Percentiles rank a stretch among this genome's conserved stretches.
Evolutionary conservation across 129 eudicot genomes (phyloP).

Genomic region (Chrysanthemum seticuspe): DNA sequence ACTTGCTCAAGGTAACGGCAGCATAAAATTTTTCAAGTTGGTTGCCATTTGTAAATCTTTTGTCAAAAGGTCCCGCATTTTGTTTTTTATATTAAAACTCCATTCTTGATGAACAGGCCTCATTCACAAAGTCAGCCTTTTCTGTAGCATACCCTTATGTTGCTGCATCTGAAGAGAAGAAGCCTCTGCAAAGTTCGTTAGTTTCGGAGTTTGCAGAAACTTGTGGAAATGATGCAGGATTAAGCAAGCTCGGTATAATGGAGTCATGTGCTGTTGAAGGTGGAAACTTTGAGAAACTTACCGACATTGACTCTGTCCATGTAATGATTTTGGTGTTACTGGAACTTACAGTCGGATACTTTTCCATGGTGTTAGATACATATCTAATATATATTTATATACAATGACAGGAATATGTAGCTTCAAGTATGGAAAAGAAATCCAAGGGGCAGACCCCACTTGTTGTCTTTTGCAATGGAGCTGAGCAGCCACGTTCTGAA

Average conservation of each 20-base stretch:
- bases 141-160: slow-evolving; percentile 90
- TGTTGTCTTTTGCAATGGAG: slow-evolving; percentile 62
- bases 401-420: slow-evolving; percentile 57
- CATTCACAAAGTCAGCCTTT: slow-evolving; percentile 65
- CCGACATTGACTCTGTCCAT: slow-evolving; percentile 57
- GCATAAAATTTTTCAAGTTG: not conserved
- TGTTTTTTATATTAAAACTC: not conserved
- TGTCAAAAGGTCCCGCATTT: slow-evolving; percentile 12
- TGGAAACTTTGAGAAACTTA: slow-evolving; percentile 56
- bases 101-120: slow-evolving; percentile 46
- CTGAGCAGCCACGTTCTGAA: slow-evolving; percentile 56
- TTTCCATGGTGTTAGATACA: not conserved
- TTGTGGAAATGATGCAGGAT: slow-evolving; percentile 58
- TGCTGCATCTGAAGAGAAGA: slow-evolving; percentile 56
- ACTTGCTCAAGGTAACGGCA: slow-evolving; percentile 71
- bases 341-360: slow-evolving; percentile 9
- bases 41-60: too few species aligned
- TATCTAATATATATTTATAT: slow-evolving; percentile 18
- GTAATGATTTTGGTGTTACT: slow-evolving; percentile 34
- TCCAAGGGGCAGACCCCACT: slow-evolving; percentile 55
- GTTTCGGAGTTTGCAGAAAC: slow-evolving; percentile 66
- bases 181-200: slow-evolving; percentile 62
- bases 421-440: slow-evolving; percentile 49
- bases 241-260: slow-evolving; percentile 47
- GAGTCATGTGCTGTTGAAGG: slow-evolving; percentile 71